Evolutionary conservation across 768 basidiomycete species (phyloP).

Genomic region (Cystofilobasidium bisporidii): DNA sequence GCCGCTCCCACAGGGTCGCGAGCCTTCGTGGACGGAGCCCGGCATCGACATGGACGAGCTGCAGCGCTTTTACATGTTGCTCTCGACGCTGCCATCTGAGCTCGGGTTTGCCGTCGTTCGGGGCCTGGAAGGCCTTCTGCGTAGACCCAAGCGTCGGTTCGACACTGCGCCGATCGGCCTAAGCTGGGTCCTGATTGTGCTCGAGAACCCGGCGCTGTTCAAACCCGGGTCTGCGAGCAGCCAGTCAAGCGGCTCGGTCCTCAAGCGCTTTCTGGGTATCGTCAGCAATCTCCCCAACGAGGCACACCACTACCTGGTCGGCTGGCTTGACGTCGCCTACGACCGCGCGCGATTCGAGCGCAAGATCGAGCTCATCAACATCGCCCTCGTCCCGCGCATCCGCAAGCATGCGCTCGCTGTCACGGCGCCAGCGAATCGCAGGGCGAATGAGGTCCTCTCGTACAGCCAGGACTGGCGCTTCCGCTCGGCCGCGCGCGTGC

Average conservation of each 20-base stretch:
- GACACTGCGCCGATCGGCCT: conserved; percentile 10
- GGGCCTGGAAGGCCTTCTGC: conserved; percentile 16
- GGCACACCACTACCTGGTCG: conserved; percentile 23
- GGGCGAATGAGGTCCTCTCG: neutral
- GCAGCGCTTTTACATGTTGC: conserved; percentile 16
- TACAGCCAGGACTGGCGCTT: conserved; percentile 28
- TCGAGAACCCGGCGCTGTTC: conserved; percentile 22
- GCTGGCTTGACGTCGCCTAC: conserved; percentile 22
- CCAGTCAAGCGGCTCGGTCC: conserved; percentile 11
- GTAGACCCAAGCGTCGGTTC: conserved; percentile 21
- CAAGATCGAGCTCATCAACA: conserved; percentile 23
- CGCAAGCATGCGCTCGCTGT: conserved; percentile 17
- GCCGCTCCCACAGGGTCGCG: neutral
- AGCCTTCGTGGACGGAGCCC: neutral
- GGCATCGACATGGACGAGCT: conserved; percentile 21
- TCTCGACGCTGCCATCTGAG: conserved; percentile 7
- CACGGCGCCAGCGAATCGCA: neutral
- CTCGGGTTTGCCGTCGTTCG: conserved; percentile 13
- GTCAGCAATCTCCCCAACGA: conserved; percentile 27
- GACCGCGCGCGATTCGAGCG: conserved; percentile 5
- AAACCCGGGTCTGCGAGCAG: conserved; percentile 3
- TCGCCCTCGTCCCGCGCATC: conserved; percentile 22
- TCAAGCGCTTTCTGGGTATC: conserved; percentile 25
- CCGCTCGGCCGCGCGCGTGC: conserved; percentile 18
- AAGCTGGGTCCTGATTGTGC: conserved; percentile 14